Base-by-base conservation (phyloP, 2,329 filamentous ascomycete genomes). In the Pyrenophora seminiperda region DNA sequence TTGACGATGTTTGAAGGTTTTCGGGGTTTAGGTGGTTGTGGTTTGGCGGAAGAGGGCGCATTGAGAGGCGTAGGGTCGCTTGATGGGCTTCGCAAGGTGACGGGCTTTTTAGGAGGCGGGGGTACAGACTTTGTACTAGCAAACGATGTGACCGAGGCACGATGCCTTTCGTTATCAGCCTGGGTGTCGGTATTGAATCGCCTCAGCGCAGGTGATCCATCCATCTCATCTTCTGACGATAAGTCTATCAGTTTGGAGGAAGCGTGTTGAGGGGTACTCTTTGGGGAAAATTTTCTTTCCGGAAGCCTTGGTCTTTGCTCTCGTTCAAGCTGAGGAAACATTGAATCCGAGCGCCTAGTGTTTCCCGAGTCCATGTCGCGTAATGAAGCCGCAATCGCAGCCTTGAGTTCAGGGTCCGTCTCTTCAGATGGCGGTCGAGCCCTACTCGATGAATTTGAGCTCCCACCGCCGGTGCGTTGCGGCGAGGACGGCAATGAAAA, bases 361-460 rank as follows among this genome's bases (percentile, higher is more conserved):
- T 73, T 66, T 7, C 74, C 68, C 45, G 76, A 66, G 42, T 80
- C 76, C 63, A 78, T 70, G 22, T 78, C 74, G 15, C 71, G 70
- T 7, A 81, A 56, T 1, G 77, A 80, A 4, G 76, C 76, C 22
- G 74, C 74, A 33, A 81, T 79, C 1, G 78, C 78, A 27, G 76
- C 74, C 58, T 72, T 70, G 11, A 79, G 62, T 30, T 80, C 76
- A 5, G 75, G 74, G 45, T 80, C 77, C 31, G 79, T 72, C n/a
- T 80, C 72, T 27, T 75, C 73, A n/a, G 58, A 61, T 4, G 40
- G 59, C 45, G 53, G 57, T 47, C 56, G 61, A 19, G 43, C 29
- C 36, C 45, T 54, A 18, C 38, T 62, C 9, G 56, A 53, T 10
- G 45, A 41, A 22, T 41, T 53, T 7, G 53, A 50, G 20, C 53